Evolutionary conservation across 306 rosid species (phyloP).

Genomic region (Pyrus communis): DNA sequence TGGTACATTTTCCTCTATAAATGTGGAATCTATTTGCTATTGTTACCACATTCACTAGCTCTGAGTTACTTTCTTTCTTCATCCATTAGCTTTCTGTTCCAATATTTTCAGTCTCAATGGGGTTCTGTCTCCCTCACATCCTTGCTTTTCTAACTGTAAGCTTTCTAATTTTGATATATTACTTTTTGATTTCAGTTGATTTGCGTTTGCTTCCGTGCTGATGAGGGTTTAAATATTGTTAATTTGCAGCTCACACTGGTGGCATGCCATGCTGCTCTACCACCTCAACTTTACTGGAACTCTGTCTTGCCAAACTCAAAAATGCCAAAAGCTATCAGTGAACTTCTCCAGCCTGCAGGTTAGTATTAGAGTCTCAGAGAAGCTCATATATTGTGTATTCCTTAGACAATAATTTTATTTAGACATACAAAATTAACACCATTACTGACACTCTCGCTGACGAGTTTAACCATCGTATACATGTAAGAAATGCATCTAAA

Average conservation of each 20-base stretch:
- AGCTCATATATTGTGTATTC: no score
- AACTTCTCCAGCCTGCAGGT: slow-evolving; percentile 41
- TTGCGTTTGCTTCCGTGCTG: background rate
- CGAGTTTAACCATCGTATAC: no score
- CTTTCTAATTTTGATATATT: background rate
- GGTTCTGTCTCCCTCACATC: slow-evolving; percentile 22
- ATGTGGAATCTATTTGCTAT: slow-evolving; percentile 9
- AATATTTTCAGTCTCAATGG: slow-evolving; percentile 25
- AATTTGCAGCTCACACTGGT: slow-evolving; percentile 32
- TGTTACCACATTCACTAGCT: background rate
- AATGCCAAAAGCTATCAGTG: slow-evolving; percentile 51
- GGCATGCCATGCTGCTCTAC: slow-evolving; percentile 46
- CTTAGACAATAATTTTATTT: no score
- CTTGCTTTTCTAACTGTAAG: slow-evolving; percentile 48
- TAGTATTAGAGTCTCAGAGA: background rate
- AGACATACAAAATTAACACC: no score
- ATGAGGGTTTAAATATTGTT: background rate
- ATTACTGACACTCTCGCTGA: no score
- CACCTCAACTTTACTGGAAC: slow-evolving; percentile 63
- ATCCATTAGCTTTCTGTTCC: background rate
- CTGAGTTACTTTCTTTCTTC: slow-evolving; percentile 1
- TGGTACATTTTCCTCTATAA: slow-evolving; percentile 18
- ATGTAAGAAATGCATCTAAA: no score
- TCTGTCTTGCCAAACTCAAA: slow-evolving; percentile 53
- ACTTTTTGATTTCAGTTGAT: background rate